Evolutionary conservation across 2,329 filamentous ascomycete genomes (phyloP).

Genomic region (Chaetomiaceae sp.): DNA sequence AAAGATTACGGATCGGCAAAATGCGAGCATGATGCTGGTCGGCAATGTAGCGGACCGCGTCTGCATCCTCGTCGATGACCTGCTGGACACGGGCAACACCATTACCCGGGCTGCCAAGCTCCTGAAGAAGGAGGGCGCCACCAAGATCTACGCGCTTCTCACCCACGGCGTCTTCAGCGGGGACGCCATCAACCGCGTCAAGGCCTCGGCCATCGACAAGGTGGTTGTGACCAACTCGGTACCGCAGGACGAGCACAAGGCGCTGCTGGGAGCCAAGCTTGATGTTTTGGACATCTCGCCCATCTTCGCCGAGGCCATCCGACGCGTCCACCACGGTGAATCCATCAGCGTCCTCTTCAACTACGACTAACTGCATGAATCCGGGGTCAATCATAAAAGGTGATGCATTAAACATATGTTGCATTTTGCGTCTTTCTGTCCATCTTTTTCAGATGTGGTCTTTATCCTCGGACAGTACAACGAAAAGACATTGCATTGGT

Average conservation of each 20-base stretch:
- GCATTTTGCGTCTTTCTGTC: constrained; percentile 20
- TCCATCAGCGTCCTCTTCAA: constrained; percentile 95
- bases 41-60: constrained; percentile 67
- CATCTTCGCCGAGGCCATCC: constrained; percentile 92
- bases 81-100: constrained; percentile 94
- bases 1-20: constrained; percentile 69
- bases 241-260: constrained; percentile 76
- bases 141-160: constrained; percentile 82
- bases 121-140: constrained; percentile 94
- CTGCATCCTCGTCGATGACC: constrained; percentile 88
- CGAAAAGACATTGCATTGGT: constrained; percentile 24
- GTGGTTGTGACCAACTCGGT: constrained; percentile 95
- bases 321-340: constrained; percentile 94
- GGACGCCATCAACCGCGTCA: constrained; percentile 90
- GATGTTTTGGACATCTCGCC: constrained; percentile 88
- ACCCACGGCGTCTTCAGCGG: constrained; percentile 95
- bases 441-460: constrained; percentile 10
- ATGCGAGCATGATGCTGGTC: constrained; percentile 80
- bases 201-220: constrained; percentile 87
- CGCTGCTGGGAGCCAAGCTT: constrained; percentile 72
- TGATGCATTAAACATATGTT: constrained; percentile 17
- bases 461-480: constrained; percentile 15
- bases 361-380: constrained; percentile 53
- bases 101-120: constrained; percentile 94
- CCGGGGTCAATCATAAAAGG: constrained; percentile 13